Evolutionary conservation across 768 basidiomycete species (phyloP), one percentile per base, ranked within the genome.

Genomic region (Floccularia luteovirens): DNA sequence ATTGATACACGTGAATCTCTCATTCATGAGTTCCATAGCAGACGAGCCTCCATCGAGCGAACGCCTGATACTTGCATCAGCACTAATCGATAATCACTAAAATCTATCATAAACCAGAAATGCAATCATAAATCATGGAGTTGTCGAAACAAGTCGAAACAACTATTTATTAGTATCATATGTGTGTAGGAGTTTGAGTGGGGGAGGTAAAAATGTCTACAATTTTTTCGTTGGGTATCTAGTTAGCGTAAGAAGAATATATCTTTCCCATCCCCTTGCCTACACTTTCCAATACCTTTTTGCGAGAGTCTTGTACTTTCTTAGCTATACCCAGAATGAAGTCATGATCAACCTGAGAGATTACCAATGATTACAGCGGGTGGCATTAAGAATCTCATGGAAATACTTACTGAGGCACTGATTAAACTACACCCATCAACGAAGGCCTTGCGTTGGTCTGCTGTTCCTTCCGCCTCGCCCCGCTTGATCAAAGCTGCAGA

Each of bases 241-340:
- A 42, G 36, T 33, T 25, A 24, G 54, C 50, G 31, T 75, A 64
- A 8, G 59, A 62, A 25, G 66, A 58, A 49, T 62, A 64, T 33
- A 82, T 56, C 36, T 75, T 76, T n/a, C 57, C 50, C 41, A 84
- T 67, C 13, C 88, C 86, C 53, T 82, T 87, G 21, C 75, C 79
- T 30, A 80, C 63, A 20, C 85, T 86, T 41, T 85, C 84, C 16
- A 78, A 57, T 5, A 82, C 73, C 57, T 78, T 84, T 56, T 75
- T 84, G 30, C 81, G 77, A 2, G 86, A 63, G 20, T 90, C 86
- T 4, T 67, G 72, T 27, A 82, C 58, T 49, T 66, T 82, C 63
- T 83, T 86, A 10, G 74, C 75, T 20, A 82, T 58, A 16, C 66
- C 66, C 42, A 75, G 56, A 32, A 79, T 64, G 48, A 80, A 82